Percentiles rank a stretch among this genome's conserved stretches.
Conservation (phyloP, 139 green algal genomes). For the Mesotaenium endlicherianum region DNA sequence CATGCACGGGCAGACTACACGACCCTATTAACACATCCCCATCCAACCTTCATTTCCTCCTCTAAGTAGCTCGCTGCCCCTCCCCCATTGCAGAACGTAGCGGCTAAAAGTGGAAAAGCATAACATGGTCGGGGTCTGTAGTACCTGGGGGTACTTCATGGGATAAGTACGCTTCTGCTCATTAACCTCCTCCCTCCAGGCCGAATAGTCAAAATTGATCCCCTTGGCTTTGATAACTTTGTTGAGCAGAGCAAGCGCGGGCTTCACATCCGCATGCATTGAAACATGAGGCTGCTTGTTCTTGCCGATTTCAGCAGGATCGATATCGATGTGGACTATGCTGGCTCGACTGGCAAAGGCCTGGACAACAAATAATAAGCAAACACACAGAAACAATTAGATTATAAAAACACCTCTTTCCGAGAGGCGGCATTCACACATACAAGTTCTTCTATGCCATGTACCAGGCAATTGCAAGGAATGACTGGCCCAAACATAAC, state of each 20-base stretch:
- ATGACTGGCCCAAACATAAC: no score
- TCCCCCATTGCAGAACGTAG: no score
- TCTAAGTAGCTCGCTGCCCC: no score
- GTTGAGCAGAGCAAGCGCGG: conserved; percentile 61
- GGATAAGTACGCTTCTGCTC: conserved; percentile 76
- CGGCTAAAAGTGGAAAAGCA: no score
- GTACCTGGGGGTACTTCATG: conserved; percentile 75
- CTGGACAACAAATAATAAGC: conserved; percentile 2
- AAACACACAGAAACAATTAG: not conserved
- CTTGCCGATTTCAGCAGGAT: conserved; percentile 98
- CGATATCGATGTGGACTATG: conserved; percentile 99
- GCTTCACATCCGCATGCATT: conserved; percentile 77
- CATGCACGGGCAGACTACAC: no score
- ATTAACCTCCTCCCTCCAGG: conserved; percentile 69
- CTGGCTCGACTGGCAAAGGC: conserved; percentile 81
- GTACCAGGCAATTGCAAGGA: no score
- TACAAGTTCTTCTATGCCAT: no score
- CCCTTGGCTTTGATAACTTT: conserved; percentile 45
- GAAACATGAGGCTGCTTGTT: conserved; percentile 95
- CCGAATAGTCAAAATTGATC: conserved; percentile 50
- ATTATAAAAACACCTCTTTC: no score
- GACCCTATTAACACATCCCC: no score
- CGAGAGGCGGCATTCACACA: no score
- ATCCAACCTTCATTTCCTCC: no score
- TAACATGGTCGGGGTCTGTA: no score